Evolutionary conservation across 140 eudicot species (phyloP).

Genomic region (Oenanthe javanica): DNA sequence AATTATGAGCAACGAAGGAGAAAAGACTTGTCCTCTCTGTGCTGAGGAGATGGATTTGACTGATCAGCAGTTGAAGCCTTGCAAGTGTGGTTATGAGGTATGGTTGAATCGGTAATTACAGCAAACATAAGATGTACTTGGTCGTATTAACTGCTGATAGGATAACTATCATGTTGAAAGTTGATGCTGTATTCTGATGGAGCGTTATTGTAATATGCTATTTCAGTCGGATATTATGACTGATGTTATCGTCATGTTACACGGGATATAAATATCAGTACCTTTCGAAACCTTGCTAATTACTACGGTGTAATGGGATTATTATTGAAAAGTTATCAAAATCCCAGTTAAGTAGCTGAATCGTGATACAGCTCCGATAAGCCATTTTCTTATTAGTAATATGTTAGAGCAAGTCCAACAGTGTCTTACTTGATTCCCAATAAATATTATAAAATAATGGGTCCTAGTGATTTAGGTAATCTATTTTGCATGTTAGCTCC

Average conservation of each 20-base stretch:
- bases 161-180: no score
- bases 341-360: background rate
- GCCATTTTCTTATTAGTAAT: background rate
- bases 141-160: background rate
- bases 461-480: no score
- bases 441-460: no score
- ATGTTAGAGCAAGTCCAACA: background rate
- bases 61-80: slow-evolving; percentile 91
- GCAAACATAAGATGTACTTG: background rate
- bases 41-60: slow-evolving; percentile 98
- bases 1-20: slow-evolving; percentile 91
- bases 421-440: no score
- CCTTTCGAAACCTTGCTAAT: background rate
- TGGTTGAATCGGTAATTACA: background rate
- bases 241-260: background rate
- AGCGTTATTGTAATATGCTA: background rate
- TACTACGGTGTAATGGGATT: background rate
- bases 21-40: slow-evolving; percentile 93
- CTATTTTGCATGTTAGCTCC: no score
- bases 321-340: background rate
- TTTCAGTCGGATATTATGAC: background rate
- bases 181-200: background rate
- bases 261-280: background rate
- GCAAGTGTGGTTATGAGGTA: slow-evolving; percentile 96
- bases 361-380: background rate